Percentiles rank a stretch among this genome's conserved stretches.
phyloP scores from a whole-genome alignment of 2,329 filamentous ascomycete genomes.

The Massarina eburnea region DNA sequence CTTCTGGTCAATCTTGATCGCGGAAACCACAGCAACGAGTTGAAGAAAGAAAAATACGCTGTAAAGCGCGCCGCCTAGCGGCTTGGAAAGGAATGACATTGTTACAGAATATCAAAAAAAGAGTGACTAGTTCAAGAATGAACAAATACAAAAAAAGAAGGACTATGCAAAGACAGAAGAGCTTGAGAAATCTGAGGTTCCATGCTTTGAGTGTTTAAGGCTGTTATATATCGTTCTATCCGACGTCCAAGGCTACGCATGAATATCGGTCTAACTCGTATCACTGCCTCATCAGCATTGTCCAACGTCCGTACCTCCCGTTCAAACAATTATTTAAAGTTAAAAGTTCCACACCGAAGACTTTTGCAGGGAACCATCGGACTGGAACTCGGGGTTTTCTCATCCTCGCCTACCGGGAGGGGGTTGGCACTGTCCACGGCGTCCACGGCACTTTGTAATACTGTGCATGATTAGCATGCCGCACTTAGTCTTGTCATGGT shows the following conservation, averaged over 20 bases:
- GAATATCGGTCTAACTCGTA: not conserved
- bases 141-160: not conserved
- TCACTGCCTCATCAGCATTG: not conserved
- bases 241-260: too few relatives aligned
- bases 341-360: not conserved
- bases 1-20: slow-evolving; percentile 1
- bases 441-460: too few relatives aligned
- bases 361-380: not conserved
- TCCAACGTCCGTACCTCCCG: not conserved
- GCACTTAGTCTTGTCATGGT: not conserved
- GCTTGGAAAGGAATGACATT: slow-evolving; percentile 2
- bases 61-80: not conserved
- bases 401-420: not conserved
- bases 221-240: not conserved
- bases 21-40: not conserved
- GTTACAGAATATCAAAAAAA: not conserved
- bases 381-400: not conserved
- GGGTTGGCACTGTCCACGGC: too few relatives aligned
- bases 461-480: not conserved
- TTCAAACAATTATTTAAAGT: not conserved
- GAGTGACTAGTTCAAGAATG: slow-evolving; percentile 1
- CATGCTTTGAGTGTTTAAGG: not conserved
- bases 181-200: not conserved
- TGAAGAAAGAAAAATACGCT: slow-evolving; percentile 2
- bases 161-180: not conserved